Base-by-base conservation (phyloP, 75 land plant genomes). In the Cunninghamia lanceolata region DNA sequence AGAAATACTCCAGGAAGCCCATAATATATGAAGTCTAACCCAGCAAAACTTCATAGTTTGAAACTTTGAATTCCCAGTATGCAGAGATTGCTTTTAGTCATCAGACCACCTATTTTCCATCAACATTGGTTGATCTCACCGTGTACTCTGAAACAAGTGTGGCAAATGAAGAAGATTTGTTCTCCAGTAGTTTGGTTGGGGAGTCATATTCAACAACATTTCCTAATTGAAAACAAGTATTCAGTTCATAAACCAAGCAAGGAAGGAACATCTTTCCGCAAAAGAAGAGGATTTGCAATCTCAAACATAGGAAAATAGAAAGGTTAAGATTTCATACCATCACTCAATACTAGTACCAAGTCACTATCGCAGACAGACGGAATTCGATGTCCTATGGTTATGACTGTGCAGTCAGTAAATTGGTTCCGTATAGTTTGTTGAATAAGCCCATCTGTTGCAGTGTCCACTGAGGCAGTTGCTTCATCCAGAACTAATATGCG, bases 81-180 rank as follows among this genome's bases (percentile, higher is more conserved):
- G 25, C 30, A 63, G 28, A 63, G n/a, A 50, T 14, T 50, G n/a
- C 8, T 63, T 63, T 63, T 63, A 1, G 7, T 63, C n/a, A 63
- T 6, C 68, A 63, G 9, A 63, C n/a, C n/a, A 1, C 9, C n/a
- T 63, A 63, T 63, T 28, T 86, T 9, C 85, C 68, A 63, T 63
- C 68, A 21, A 39, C 21, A 19, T 77, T 50, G 47, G 45, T 87
- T 88, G 91, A 86, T 83, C 68, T 84, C 59, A 59, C 76, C 1
- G 86, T 84, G 82, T 91, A 92, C 71, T 92, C 93, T 17, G 93
- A 78, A n/a, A 92, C 93, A 16, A 92, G 93, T 45, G 87, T 91
- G 14, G 89, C 39, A 54, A 92, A 92, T 34, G 87, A 56, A 16
- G 93, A 92, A 28, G 89, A 88, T 82, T 87, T 87, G 63, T 92